Conservation (phyloP, 192 early-diverging fungal species). For the Coemansia guatemalensis region DNA sequence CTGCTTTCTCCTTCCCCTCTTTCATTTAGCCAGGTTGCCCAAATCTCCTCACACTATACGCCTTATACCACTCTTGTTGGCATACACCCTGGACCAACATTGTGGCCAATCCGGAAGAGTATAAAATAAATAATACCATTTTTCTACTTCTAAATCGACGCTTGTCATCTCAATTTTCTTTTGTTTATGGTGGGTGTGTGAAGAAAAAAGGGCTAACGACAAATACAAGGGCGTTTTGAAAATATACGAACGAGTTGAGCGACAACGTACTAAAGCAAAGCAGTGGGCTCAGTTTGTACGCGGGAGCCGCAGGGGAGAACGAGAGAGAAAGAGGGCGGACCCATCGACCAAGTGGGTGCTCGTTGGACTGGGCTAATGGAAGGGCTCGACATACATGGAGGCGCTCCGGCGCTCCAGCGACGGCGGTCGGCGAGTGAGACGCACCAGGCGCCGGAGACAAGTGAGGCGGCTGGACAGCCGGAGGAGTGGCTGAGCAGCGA, state of each 20-base stretch:
- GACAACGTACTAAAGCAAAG: background rate
- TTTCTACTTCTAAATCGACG: no score
- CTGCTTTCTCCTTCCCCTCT: no score
- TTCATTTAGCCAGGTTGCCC: no score
- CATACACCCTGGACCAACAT: no score
- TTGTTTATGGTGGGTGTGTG: conserved; percentile 5
- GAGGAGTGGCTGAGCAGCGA: conserved; percentile 43
- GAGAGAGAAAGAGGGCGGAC: background rate
- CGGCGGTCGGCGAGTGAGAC: background rate
- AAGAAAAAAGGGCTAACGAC: background rate
- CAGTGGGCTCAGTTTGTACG: background rate
- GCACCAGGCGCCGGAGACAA: background rate
- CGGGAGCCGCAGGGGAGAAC: background rate
- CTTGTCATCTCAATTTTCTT: background rate
- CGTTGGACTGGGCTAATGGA: no score
- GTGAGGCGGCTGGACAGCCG: background rate
- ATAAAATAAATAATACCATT: no score
- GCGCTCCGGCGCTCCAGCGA: background rate
- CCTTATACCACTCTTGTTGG: no score
- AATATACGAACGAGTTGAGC: background rate
- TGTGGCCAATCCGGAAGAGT: no score
- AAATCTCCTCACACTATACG: no score
- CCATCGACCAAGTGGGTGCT: no score
- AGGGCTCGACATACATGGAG: no score
- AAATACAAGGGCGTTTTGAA: no score